phyloP scores from a whole-genome alignment of 306 rosid species.

The Vachellia pachyceras region DNA sequence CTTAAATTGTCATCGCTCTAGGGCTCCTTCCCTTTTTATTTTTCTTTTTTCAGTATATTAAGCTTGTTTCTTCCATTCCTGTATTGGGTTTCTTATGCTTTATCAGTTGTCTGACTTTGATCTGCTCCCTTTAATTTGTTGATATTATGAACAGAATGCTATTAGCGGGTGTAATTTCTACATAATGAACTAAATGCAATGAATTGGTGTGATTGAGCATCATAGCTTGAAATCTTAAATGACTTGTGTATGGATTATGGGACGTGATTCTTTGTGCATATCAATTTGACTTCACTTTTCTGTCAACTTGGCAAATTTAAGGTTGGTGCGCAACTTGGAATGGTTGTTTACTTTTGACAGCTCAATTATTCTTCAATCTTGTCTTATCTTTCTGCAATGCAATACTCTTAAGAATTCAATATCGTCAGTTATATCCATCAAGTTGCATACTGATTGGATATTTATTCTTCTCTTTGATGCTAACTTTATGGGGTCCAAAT shows the following conservation, averaged over 20 bases:
- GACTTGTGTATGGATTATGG: not conserved
- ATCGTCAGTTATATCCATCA: constrained; percentile 25
- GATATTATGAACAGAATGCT: constrained; percentile 15
- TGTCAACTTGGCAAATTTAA: not conserved
- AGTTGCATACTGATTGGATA: constrained; percentile 26
- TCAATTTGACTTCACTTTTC: not conserved
- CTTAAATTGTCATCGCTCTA: constrained; percentile 5
- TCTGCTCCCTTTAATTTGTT: constrained; percentile 19
- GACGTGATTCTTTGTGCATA: not conserved
- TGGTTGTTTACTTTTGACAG: constrained; percentile 15
- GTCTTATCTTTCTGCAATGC: constrained; percentile 3
- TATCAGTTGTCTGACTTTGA: not conserved
- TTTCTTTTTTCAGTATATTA: constrained; percentile 5
- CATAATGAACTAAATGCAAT: constrained; percentile 9
- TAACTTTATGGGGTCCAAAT: constrained; percentile 22
- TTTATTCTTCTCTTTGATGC: constrained; percentile 1
- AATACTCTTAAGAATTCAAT: not conserved
- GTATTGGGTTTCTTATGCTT: constrained; percentile 1
- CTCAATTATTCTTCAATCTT: constrained; percentile 8
- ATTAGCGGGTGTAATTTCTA: constrained; percentile 32
- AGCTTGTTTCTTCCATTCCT: constrained; percentile 30
- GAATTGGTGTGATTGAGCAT: constrained; percentile 26
- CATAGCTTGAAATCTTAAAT: constrained; percentile 15
- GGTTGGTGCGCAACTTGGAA: constrained; percentile 19
- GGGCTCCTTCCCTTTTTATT: not conserved